Evolutionary conservation across 345 rosid species (phyloP), one percentile per base, ranked within the genome.

Genomic region (Mercurialis annua): DNA sequence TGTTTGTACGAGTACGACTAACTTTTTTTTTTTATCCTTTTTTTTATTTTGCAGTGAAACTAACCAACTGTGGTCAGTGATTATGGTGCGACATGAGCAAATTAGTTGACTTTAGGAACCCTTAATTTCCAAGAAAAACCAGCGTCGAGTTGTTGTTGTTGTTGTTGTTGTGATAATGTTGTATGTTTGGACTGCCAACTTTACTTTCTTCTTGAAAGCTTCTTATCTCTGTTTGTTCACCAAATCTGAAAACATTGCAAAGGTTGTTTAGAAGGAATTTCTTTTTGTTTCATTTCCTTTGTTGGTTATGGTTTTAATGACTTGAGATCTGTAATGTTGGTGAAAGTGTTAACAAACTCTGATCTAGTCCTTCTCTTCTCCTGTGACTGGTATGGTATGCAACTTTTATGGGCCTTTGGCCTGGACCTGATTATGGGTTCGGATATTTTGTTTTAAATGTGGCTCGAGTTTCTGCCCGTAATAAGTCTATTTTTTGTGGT

Each of bases 111-210:
- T 24, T 15, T 61, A 23, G 7, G 21, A 16, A 60, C 3, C 42
- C 5, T 42, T 24, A 42, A 23, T 42, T 42, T 29, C 50, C 50
- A 60, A 56, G 59, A 56, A 52, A 36, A 74, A 47, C 43, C 57
- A 36, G 51, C 60, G 40, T 59, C 36, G 11, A 52, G 50, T 53
- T 68, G 38, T 62, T 50, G 31, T 43, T 60, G 50, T 53, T 68
- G 38, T 62, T 50, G 31, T 43, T 60, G 46, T 51, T 43, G 27
- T 55, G 59, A 24, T 30, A 33, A 20, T 20, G 69, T 67, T 76
- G 56, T 48, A 57, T 66, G 62, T 69, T 56, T 62, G 66, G 55
- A 73, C 51, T 67, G 71, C 65, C 58, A 44, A 18, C 33, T 47
- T 29, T 36, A 36, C 55, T 59, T 54, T 44, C 67, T 33, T 65